Conservation (phyloP, 2,329 filamentous ascomycete genomes). For the Pyrenochaeta sp. region DNA sequence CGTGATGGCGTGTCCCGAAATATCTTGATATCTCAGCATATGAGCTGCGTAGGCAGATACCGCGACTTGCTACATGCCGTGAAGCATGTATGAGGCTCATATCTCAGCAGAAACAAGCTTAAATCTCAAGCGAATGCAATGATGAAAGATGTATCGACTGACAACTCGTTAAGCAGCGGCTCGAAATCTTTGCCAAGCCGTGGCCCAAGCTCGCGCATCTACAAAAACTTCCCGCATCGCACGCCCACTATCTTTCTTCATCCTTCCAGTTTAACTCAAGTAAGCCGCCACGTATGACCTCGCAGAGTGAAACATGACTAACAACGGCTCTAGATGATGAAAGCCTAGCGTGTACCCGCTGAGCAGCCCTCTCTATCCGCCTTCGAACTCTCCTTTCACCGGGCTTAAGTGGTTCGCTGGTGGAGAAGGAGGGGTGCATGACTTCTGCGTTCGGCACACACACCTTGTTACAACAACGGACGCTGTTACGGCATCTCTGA, state of each 20-base stretch:
- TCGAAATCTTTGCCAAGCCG: conserved; percentile 30
- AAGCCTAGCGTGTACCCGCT: conserved; percentile 96
- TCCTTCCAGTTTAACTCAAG: conserved; percentile 99
- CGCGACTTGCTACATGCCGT: conserved; percentile 19
- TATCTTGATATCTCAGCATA: conserved; percentile 47
- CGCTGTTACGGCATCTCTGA: conserved; percentile 99
- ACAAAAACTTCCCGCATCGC: conserved; percentile 46
- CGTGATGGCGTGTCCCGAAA: conserved; percentile 39
- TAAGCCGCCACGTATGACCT: conserved; percentile 62
- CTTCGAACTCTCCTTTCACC: conserved; percentile 83
- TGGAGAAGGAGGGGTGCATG: conserved; percentile 76
- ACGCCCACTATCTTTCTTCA: conserved; percentile 64
- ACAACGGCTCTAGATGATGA: conserved; percentile 83
- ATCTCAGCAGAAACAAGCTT: background rate
- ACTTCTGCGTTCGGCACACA: conserved; percentile 99
- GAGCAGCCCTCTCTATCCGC: conserved; percentile 76
- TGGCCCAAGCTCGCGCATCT: conserved; percentile 33
- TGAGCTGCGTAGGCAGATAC: conserved; percentile 33
- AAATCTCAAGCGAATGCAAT: background rate
- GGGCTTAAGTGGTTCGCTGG: conserved; percentile 88
- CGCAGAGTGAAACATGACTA: conserved; percentile 19
- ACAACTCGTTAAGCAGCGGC: background rate
- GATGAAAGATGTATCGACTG: background rate
- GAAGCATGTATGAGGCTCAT: conserved; percentile 38
- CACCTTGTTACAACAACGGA: conserved; percentile 95